A percentile compares a stretch with the other conserved stretches of the same genome.
phyloP scores from a whole-genome alignment of 78 protist species.

The Mantamonas sphyraenae region DNA sequence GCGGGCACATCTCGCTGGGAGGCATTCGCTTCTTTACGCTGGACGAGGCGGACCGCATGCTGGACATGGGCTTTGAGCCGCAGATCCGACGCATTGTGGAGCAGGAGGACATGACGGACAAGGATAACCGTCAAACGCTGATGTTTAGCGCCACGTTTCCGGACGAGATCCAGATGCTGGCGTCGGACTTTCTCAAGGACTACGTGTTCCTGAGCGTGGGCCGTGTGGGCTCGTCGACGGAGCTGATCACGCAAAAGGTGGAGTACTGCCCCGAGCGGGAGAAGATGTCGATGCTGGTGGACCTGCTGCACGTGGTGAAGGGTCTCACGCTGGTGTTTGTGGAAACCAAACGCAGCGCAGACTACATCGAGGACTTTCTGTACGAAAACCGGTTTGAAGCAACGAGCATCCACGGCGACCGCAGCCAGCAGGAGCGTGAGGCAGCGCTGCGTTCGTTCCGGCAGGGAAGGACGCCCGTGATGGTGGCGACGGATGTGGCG shows the following conservation, averaged over 20 bases:
- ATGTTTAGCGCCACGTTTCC: slow-evolving; percentile 99
- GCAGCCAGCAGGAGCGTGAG: slow-evolving; percentile 92
- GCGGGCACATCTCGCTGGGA: slow-evolving; percentile 70
- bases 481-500: slow-evolving; percentile 97
- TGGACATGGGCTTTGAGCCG: slow-evolving; percentile 99
- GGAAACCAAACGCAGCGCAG: slow-evolving; percentile 86
- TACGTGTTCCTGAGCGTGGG: slow-evolving; percentile 93
- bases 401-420: slow-evolving; percentile 96
- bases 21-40: slow-evolving; percentile 63
- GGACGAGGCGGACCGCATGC: slow-evolving; percentile 99
- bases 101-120: slow-evolving; percentile 71
- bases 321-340: slow-evolving; percentile 66
- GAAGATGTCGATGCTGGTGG: slow-evolving; percentile 64
- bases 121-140: slow-evolving; percentile 78
- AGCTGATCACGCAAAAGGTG: slow-evolving; percentile 78
- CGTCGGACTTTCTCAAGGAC: slow-evolving; percentile 80
- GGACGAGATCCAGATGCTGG: slow-evolving; percentile 82
- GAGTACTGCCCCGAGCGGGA: slow-evolving; percentile 63
- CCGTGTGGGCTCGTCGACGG: slow-evolving; percentile 88
- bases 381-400: slow-evolving; percentile 37
- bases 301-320: slow-evolving; percentile 39
- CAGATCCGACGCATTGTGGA: slow-evolving; percentile 91
- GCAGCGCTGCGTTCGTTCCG: slow-evolving; percentile 63
- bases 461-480: slow-evolving; percentile 46
- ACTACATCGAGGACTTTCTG: slow-evolving; percentile 73